phyloP scores from a whole-genome alignment of 139 green algal species.

The Tetradesmus lagerheimii region DNA sequence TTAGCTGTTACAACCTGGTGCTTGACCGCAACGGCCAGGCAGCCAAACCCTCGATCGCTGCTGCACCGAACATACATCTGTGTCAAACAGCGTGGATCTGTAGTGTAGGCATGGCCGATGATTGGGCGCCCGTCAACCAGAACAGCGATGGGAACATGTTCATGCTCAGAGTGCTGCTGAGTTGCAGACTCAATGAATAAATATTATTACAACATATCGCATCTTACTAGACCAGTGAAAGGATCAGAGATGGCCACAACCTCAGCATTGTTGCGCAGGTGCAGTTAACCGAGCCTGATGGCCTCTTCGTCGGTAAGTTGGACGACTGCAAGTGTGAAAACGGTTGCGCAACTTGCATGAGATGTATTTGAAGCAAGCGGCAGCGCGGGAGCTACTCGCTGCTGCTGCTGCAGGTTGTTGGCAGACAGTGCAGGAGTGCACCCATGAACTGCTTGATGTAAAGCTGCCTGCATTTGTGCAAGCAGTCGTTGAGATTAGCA shows the following conservation, averaged over 20 bases:
- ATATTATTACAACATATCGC: background rate
- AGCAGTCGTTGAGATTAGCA: background rate
- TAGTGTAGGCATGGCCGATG: background rate
- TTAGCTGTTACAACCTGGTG: background rate
- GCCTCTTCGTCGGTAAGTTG: slow-evolving; percentile 19
- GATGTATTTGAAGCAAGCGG: background rate
- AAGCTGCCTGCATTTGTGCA: background rate
- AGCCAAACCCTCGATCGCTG: background rate
- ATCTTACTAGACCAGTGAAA: background rate
- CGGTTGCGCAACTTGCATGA: background rate
- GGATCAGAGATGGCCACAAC: background rate
- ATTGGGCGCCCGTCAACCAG: slow-evolving; percentile 1
- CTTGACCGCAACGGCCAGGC: background rate
- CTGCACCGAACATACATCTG: background rate
- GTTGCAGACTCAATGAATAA: background rate
- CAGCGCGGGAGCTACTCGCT: background rate
- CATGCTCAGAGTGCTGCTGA: background rate
- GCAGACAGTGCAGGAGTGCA: background rate
- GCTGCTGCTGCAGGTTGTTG: slow-evolving; percentile 2
- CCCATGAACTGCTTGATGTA: background rate
- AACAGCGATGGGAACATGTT: background rate
- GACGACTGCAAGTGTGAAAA: background rate
- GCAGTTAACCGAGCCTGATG: background rate
- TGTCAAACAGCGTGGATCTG: background rate
- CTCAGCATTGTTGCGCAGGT: background rate